Evolutionary conservation across 2,329 filamentous ascomycete genomes (phyloP).

Genomic region (Geoglossum cookeanum): DNA sequence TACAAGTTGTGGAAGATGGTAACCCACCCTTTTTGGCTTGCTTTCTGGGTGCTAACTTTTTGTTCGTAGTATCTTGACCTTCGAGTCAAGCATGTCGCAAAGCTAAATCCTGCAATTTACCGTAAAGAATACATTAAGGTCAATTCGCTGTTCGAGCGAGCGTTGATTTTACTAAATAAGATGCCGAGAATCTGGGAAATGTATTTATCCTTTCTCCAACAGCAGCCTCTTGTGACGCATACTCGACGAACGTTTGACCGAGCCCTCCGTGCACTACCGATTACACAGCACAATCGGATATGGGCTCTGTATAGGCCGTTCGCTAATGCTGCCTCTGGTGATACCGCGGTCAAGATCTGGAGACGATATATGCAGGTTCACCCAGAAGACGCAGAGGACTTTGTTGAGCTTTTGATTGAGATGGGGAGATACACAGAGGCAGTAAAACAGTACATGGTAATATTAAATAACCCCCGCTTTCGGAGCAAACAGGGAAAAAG

Average conservation of each 20-base stretch:
- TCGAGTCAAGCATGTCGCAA: conserved; percentile 59
- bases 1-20: conserved; percentile 98
- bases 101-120: conserved; percentile 65
- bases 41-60: conserved; percentile 5
- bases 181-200: conserved; percentile 98
- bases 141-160: conserved; percentile 83
- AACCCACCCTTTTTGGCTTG: conserved; percentile 12
- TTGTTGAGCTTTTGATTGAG: conserved; percentile 71
- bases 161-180: conserved; percentile 86
- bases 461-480: conserved; percentile 80
- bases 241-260: conserved; percentile 82
- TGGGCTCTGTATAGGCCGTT: conserved; percentile 87
- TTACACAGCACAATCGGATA: conserved; percentile 89
- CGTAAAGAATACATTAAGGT: conserved; percentile 76
- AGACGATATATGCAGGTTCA: conserved; percentile 92
- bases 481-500: conserved; percentile 86
- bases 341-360: conserved; percentile 87
- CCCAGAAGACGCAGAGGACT: conserved; percentile 87
- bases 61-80: conserved; percentile 58
- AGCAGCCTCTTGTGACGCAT: conserved; percentile 77
- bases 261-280: conserved; percentile 72
- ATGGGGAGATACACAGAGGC: conserved; percentile 78
- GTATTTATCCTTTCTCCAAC: conserved; percentile 77
- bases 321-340: conserved; percentile 72
- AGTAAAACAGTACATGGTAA: conserved; percentile 73